Evolutionary conservation across 2,329 filamentous ascomycete species (phyloP).

Genomic region (Lachnellula arida): DNA sequence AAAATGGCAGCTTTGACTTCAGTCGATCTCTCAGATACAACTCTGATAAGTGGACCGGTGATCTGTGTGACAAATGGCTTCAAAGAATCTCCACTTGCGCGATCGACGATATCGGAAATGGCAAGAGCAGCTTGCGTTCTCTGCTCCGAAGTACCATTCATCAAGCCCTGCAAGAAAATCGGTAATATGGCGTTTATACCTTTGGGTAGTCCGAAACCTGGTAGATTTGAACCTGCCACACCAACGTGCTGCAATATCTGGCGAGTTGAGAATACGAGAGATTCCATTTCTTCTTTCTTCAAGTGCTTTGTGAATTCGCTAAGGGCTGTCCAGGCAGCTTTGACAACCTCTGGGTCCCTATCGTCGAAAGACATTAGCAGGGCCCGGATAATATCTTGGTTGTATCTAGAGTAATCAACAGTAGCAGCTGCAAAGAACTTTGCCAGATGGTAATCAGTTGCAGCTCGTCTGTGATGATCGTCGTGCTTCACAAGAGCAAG

Average conservation of each 20-base stretch:
- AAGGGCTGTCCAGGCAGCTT: slow-evolving; percentile 82
- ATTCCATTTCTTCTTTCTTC: slow-evolving; percentile 97
- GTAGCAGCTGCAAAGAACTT: slow-evolving; percentile 79
- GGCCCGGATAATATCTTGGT: slow-evolving; percentile 88
- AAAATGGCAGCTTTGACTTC: slow-evolving; percentile 96
- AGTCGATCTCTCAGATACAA: slow-evolving; percentile 91
- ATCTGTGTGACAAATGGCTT: slow-evolving; percentile 97
- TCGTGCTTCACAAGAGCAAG: slow-evolving; percentile 85
- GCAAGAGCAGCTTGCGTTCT: slow-evolving; percentile 86
- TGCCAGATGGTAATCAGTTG: slow-evolving; percentile 72
- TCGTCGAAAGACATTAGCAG: slow-evolving; percentile 92
- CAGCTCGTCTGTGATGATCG: slow-evolving; percentile 77
- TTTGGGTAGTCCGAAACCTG: slow-evolving; percentile 89
- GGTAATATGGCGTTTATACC: slow-evolving; percentile 94
- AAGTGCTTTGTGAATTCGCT: slow-evolving; percentile 83
- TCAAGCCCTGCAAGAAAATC: slow-evolving; percentile 94
- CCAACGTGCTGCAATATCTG: slow-evolving; percentile 85
- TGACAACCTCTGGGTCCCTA: slow-evolving; percentile 75
- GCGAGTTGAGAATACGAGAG: slow-evolving; percentile 78
- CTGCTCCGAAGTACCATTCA: slow-evolving; percentile 93
- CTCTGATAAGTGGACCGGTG: slow-evolving; percentile 93
- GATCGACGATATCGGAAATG: slow-evolving; percentile 93
- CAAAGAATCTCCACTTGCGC: slow-evolving; percentile 79
- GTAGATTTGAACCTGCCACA: slow-evolving; percentile 75
- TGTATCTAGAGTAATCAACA: slow-evolving; percentile 91